These are phyloP conservation scores for Cyberlindnera sargentensis DNA, from an alignment of 805 yeast species.

Conservation along the genomic window DNA sequence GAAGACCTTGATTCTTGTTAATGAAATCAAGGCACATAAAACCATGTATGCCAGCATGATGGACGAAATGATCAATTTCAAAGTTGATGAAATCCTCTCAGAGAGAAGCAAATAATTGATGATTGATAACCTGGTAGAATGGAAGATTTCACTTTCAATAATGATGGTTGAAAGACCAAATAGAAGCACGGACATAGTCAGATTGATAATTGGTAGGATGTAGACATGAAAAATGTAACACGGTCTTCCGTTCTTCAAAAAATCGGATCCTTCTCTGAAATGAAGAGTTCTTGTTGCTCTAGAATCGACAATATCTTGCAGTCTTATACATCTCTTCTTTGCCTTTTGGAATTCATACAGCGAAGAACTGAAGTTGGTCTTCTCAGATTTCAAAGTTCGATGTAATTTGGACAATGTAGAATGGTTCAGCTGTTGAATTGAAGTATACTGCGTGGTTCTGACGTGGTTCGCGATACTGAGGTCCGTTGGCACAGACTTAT, in stretches of 20 bases:
- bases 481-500: conserved; percentile 10
- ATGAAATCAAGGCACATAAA: conserved; percentile 54
- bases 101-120: conserved; percentile 41
- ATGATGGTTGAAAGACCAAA: conserved; percentile 42
- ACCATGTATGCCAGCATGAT: conserved; percentile 59
- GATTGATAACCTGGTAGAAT: conserved; percentile 58
- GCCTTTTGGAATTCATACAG: conserved; percentile 50
- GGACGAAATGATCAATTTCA: conserved; percentile 32
- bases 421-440: conserved; percentile 24
- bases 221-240: conserved; percentile 36
- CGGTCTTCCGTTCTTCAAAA: conserved; percentile 32
- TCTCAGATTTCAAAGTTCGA: conserved; percentile 42
- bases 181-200: conserved; percentile 37
- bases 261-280: conserved; percentile 23
- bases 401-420: conserved; percentile 45
- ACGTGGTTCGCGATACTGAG: conserved; percentile 20
- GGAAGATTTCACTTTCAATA: conserved; percentile 69
- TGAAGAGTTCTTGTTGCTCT: conserved; percentile 24
- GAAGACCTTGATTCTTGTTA: conserved; percentile 63
- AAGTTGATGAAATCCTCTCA: conserved; percentile 22
- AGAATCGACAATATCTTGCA: conserved; percentile 54
- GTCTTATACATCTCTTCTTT: conserved; percentile 39
- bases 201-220: conserved; percentile 38
- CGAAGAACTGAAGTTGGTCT: conserved; percentile 45
- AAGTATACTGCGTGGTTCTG: conserved; percentile 18